phyloP scores from a whole-genome alignment of 2,329 filamentous ascomycete genomes.

The Coleophoma cylindrospora region DNA sequence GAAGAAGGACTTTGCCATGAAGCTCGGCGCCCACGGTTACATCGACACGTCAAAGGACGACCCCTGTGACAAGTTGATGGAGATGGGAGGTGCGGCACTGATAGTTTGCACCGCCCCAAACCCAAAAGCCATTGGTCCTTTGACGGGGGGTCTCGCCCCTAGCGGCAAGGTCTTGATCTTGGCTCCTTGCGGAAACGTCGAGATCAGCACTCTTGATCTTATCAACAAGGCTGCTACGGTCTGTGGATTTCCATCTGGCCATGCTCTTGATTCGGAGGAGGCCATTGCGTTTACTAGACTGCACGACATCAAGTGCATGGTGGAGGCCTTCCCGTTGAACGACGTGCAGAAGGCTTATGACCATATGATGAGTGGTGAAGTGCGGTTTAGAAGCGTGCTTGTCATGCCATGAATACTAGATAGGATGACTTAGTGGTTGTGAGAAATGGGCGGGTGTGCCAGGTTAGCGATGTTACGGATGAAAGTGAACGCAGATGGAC shows the following conservation, averaged over 20 bases:
- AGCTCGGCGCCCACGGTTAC: slow-evolving; percentile 57
- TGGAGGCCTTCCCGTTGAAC: slow-evolving; percentile 58
- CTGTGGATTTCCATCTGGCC: slow-evolving; percentile 58
- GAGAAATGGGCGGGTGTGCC: too few species aligned
- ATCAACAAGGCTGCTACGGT: slow-evolving; percentile 52
- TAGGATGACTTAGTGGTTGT: too few species aligned
- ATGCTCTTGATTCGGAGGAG: slow-evolving; percentile 58
- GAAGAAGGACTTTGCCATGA: slow-evolving; percentile 63
- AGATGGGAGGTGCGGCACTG: slow-evolving; percentile 56
- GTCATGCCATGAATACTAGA: slow-evolving; percentile 7
- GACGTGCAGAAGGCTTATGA: slow-evolving; percentile 29
- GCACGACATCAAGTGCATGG: slow-evolving; percentile 58
- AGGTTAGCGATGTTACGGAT: too few species aligned
- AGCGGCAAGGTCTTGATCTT: slow-evolving; percentile 57
- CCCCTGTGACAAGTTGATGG: slow-evolving; percentile 40
- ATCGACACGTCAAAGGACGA: slow-evolving; percentile 52
- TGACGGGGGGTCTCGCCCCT: slow-evolving; percentile 48
- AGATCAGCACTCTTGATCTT: slow-evolving; percentile 36
- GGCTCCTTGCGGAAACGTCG: slow-evolving; percentile 41
- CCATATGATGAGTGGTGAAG: slow-evolving; percentile 21
- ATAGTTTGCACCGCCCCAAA: slow-evolving; percentile 61
- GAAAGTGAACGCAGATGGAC: too few species aligned
- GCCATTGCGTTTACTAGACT: slow-evolving; percentile 60
- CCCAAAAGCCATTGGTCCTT: slow-evolving; percentile 43
- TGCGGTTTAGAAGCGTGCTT: slow-evolving; percentile 22